These are phyloP conservation scores for Nicotiana benthamiana DNA, from an alignment of 257 asterid species.

Conservation along the genomic window DNA sequence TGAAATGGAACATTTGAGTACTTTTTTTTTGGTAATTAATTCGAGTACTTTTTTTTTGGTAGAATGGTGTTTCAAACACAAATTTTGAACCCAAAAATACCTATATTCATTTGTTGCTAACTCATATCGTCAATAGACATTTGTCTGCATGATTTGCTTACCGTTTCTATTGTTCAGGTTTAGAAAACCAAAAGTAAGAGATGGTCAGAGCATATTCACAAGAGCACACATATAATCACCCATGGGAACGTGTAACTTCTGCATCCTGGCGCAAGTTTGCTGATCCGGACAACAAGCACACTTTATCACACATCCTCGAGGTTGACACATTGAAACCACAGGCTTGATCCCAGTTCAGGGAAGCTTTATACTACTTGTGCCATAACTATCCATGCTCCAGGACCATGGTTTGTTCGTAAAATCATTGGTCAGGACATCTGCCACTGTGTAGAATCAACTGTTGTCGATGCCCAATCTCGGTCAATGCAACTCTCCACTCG, in stretches of 20 bases:
- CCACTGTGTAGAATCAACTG: conserved; percentile 86
- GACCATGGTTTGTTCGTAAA: conserved; percentile 90
- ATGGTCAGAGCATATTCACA: conserved; percentile 95
- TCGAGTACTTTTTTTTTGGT: background rate
- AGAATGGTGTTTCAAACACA: background rate
- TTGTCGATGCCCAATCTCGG: conserved; percentile 64
- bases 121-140: background rate
- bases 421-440: conserved; percentile 83
- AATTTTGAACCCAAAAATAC: background rate
- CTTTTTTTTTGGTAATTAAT: background rate
- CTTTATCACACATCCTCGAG: conserved; percentile 75
- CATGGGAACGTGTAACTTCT: conserved; percentile 93
- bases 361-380: conserved; percentile 83
- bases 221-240: conserved; percentile 91
- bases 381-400: conserved; percentile 80
- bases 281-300: conserved; percentile 83
- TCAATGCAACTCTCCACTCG: conserved; percentile 89
- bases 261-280: conserved; percentile 97
- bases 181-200: background rate
- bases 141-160: background rate
- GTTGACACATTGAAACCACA: conserved; percentile 87
- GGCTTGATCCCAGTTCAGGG: conserved; percentile 54
- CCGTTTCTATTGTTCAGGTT: conserved; percentile 1
- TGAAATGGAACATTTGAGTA: background rate
- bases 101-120: background rate